Base-by-base conservation (phyloP, 1,284 basidiomycete genomes). In the Pyrrhoderma lamaoense region DNA sequence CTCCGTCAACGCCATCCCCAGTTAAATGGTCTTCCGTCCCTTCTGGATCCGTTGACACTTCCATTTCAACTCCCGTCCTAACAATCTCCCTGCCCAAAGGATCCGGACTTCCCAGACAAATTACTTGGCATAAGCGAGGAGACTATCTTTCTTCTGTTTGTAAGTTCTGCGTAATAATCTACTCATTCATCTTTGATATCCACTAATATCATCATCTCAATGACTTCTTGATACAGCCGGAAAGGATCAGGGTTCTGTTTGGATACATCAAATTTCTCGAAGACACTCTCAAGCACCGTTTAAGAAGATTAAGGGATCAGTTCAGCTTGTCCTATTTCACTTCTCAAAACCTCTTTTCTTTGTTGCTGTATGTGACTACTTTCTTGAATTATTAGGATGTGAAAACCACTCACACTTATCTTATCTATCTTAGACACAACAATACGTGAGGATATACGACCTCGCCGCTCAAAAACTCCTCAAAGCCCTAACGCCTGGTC, bases 231-330 rank as follows among this genome's bases (percentile, higher is more conserved):
- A 21, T 37, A 43, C 14, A 87, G 85, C 82, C 18, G 77, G 70
- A 56, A 76, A 72, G 52, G 80, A 79, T 22, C 82, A 89, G 58
- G 80, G 82, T 16, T 79, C 80, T 40, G 84, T 94, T 21, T 89
- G 93, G 79, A 97, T 99, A 52, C 96, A 99, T 67, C 96, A 99
- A 65, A 69, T 98, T 9, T 85, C 89, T 38, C 85, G 89, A 59
- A 84, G 95, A 64, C 89, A 96, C 65, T 96, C 93, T 5, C 96
- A 99, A 69, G 91, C 93, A 18, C 96, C 96, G 9, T 99, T 99
- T 82, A 89, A 85, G 65, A 93, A 93, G 66, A 80, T 93, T 59
- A 89, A 90, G 65, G 95, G 96, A 23, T 66, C 80, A 9, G 87
- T 98, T 8, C 95, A 99, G 70, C 73, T 86, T 49, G 91, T 96